Evolutionary conservation across 2,329 filamentous ascomycete genomes (phyloP), one percentile per base, ranked within the genome.

Genomic region (Diaporthe eres): DNA sequence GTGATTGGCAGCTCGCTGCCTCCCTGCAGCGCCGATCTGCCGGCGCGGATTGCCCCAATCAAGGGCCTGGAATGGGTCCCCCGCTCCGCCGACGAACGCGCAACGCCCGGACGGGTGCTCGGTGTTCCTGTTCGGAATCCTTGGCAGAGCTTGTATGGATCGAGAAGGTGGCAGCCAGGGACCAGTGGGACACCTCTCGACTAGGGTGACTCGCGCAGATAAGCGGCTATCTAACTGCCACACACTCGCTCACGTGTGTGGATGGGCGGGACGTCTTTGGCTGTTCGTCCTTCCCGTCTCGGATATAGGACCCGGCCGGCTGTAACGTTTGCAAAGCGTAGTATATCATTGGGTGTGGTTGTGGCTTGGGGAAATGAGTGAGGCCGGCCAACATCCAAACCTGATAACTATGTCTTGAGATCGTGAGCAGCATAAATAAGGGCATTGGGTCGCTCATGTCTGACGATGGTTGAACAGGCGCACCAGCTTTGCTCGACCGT

Each of bases 131-230:
- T 53, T 68, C 65, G 65, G 65, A 68, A 25, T 31, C 65, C 63
- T 68, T 68, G 65, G 65, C 65, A 39, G 65, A 53, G 65, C 65
- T 68, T 68, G 65, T 68, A 68, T 68, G 47, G 65, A 68, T 68
- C 31, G 65, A 68, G 65, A 68, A 68, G 65, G 65, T 68, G 31
- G 65, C 65, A 68, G n/a, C 2, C 10, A 12, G n/a, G 57, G 57
- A 22, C 44, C n/a, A 37, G 25, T 19, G 60, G 60, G 5, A 39
- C 60, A 13, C 39, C n/a, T 65, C 3, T 53, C 44, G 34, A 15
- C 31, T 13, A 9, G 51, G 37, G 57, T 58, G 68, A 71, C 68
- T 71, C 68, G 68, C 37, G 37, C 68, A 31, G 51, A 47, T 58
- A 71, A 71, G 39, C 63, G 47, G 51, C 37, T 57, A 47, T 57